phyloP scores from a whole-genome alignment of 176 grass and related monocot species.

The Eleusine indica region DNA sequence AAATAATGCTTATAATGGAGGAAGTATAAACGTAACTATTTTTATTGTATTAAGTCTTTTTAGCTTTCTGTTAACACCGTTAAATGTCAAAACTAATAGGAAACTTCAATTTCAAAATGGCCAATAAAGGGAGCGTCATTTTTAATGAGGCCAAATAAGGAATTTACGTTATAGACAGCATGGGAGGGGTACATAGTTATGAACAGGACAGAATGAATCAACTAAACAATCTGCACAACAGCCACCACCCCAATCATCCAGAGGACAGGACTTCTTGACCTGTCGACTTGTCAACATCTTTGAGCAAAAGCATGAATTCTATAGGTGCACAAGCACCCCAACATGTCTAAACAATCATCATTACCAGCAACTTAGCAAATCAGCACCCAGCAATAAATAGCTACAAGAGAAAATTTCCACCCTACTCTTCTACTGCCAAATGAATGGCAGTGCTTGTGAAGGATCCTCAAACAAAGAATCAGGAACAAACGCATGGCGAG shows the following conservation, averaged over 20 bases:
- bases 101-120: no score
- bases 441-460: constrained; percentile 41
- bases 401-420: neutral
- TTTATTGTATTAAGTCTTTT: no score
- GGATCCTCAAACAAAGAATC: constrained; percentile 47
- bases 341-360: neutral
- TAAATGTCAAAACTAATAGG: no score
- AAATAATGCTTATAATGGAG: no score
- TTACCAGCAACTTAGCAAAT: neutral
- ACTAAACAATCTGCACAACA: constrained; percentile 16
- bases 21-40: no score
- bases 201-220: neutral
- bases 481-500: constrained; percentile 38
- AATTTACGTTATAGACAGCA: no score
- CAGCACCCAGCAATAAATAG: neutral
- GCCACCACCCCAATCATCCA: neutral
- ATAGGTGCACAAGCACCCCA: neutral
- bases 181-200: neutral
- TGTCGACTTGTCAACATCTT: constrained; percentile 13
- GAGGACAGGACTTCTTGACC: neutral
- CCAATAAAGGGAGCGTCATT: no score
- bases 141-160: no score
- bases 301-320: neutral
- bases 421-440: constrained; percentile 28
- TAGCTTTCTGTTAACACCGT: no score